These are phyloP conservation scores for Tirmania nivea DNA, from an alignment of 495 filamentous ascomycete genomes.

Conservation along the genomic window DNA sequence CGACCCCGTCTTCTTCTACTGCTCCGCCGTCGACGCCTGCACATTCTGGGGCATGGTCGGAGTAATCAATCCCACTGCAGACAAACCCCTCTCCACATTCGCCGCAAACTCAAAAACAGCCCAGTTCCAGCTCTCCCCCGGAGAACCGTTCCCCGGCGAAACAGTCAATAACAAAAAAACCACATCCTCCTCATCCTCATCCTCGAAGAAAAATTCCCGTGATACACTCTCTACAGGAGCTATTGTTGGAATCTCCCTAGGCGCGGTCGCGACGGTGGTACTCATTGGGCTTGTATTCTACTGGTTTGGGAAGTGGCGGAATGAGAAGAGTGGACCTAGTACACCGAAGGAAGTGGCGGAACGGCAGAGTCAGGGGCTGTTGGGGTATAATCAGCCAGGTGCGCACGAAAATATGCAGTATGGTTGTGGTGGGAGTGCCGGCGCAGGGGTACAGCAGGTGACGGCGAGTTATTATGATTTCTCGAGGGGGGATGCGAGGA, in stretches of 20 bases:
- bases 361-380: no score
- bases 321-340: no score
- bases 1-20: slow-evolving; percentile 40
- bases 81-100: slow-evolving; percentile 19
- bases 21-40: slow-evolving; percentile 26
- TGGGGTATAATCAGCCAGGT: no score
- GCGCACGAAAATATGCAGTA: no score
- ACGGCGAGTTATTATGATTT: no score
- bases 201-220: not conserved
- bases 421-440: no score
- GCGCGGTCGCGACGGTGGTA: slow-evolving; percentile 21
- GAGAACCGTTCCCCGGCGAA: slow-evolving; percentile 20
- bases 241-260: slow-evolving; percentile 30
- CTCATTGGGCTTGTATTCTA: slow-evolving; percentile 23
- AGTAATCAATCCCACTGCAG: slow-evolving; percentile 26
- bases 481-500: no score
- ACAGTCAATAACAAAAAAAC: not conserved
- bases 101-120: slow-evolving; percentile 14
- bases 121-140: slow-evolving; percentile 21
- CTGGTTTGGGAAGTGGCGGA: slow-evolving; percentile 18
- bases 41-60: slow-evolving; percentile 26
- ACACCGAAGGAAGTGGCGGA: no score
- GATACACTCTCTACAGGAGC: slow-evolving; percentile 19
- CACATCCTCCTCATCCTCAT: slow-evolving; percentile 1
- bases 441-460: no score